A percentile compares a stretch with the other conserved stretches of the same genome.
Conservation (phyloP, 345 rosid species). For the Hibiscus tridactylites region DNA sequence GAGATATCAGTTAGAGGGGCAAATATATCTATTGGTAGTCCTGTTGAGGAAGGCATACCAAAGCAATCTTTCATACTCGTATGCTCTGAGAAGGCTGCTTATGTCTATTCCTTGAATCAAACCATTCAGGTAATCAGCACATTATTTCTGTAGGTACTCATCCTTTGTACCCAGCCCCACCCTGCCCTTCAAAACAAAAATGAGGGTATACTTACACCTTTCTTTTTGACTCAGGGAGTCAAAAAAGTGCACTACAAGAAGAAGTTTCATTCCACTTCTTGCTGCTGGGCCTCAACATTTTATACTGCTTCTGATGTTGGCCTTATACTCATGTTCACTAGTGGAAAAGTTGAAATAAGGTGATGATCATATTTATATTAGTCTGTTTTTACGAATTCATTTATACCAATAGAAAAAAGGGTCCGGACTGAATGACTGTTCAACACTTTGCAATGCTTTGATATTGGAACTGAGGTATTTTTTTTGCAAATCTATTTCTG, state of each 20-base stretch:
- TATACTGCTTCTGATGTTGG: constrained; percentile 47
- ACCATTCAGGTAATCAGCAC: constrained; percentile 50
- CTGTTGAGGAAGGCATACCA: constrained; percentile 31
- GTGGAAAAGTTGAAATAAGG: constrained; percentile 80
- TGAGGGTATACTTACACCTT: not conserved
- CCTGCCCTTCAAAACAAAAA: not conserved
- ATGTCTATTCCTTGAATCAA: constrained; percentile 61
- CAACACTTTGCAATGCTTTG: not conserved
- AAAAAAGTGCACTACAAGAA: constrained; percentile 79
- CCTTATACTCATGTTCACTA: constrained; percentile 56
- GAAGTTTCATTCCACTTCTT: constrained; percentile 57
- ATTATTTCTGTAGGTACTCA: not conserved
- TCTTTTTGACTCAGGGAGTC: constrained; percentile 42
- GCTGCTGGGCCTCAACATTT: constrained; percentile 84
- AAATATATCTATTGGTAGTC: constrained; percentile 21
- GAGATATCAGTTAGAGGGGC: constrained; percentile 28
- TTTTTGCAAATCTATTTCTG: not conserved
- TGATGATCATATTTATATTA: constrained; percentile 15
- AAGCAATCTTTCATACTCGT: constrained; percentile 53
- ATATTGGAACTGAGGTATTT: not conserved
- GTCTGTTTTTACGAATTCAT: not conserved
- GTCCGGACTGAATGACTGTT: not conserved
- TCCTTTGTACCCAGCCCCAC: not conserved
- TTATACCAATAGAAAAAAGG: not conserved
- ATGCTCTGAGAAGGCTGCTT: constrained; percentile 83